A percentile compares a stretch with the other conserved stretches of the same genome.
Conservation (phyloP, 495 filamentous ascomycete species). For the Cercophora scortea region DNA sequence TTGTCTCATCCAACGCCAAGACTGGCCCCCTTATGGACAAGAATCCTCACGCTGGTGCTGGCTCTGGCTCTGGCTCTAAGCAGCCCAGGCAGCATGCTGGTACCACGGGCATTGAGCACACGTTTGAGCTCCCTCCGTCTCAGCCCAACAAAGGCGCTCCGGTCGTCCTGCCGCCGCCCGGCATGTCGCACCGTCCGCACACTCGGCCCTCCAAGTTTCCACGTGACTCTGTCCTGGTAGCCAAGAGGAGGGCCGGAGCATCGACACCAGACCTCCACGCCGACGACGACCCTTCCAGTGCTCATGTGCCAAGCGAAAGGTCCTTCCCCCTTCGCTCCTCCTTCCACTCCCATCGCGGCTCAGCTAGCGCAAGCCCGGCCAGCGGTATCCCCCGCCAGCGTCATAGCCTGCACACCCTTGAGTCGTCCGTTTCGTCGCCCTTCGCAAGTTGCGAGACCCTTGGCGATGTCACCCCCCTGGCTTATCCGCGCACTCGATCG, state of each 20-base stretch:
- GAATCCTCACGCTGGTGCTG: neutral
- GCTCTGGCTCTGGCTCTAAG: neutral
- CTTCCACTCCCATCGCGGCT: constrained; percentile 7
- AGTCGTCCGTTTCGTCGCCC: constrained; percentile 15
- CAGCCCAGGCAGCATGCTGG: neutral
- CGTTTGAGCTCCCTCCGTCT: neutral
- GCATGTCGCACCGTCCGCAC: neutral
- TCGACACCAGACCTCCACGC: neutral
- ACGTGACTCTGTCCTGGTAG: constrained; percentile 15
- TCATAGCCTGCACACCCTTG: constrained; percentile 22
- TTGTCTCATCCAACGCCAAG: neutral
- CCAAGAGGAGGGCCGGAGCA: constrained; percentile 4
- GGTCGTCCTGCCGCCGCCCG: neutral
- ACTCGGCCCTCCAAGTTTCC: constrained; percentile 1
- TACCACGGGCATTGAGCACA: neutral
- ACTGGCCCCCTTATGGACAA: neutral
- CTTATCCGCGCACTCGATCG: constrained; percentile 8
- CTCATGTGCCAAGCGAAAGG: neutral
- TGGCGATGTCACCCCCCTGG: constrained; percentile 8
- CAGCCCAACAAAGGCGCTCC: neutral
- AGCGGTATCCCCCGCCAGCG: constrained; percentile 12
- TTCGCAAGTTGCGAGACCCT: constrained; percentile 8
- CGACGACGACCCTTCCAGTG: neutral
- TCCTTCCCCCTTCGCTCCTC: constrained; percentile 9
- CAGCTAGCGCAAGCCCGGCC: constrained; percentile 1